Evolutionary conservation across 805 yeast species (phyloP), one percentile per base, ranked within the genome.

Genomic region (Ogataea thermomethanolica): DNA sequence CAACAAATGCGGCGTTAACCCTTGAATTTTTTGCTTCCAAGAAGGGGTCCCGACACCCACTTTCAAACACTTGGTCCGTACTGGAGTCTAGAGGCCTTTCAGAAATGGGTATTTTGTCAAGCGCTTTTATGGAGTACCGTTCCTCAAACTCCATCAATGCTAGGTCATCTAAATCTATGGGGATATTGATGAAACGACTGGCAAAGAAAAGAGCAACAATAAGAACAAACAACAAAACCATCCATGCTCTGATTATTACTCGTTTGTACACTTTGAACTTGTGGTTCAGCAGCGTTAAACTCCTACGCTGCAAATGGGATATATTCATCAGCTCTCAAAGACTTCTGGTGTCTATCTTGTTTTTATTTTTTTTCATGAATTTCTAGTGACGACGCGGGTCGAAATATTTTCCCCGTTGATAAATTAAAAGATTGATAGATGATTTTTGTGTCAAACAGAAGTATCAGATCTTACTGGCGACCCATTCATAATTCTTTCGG

Each of bases 1-100:
- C 81, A 17, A 90, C 87, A 49, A 91, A 73, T 1, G 91, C 84
- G 0, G 97, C 98, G 54, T 83, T 87, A 22, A 85, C 89, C 25
- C 84, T 66, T 4, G 64, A 48, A 34, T 59, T 62, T 1, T 35
- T 30, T 2, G 32, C 30, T 35, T 49, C 51, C 35, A 46, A 22
- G 5, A 37, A 29, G 1, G 57, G 54, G 32, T 62, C 64, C 29
- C 61, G 32, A 43, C 69, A 65, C 8, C 69, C 69, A 21, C 49
- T 45, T 27, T 51, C 49, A 29, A 65, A 65, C 2, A 64, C 68
- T 2, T 49, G 29, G 41, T 65, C 69, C 5, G 37, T 36, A 2
- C 25, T 13, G 1, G 61, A 54, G 2, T 32, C 40, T 8, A 64
- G 44, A 2, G 56, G 40, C 30, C 67, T 31, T 17, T 47, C 44